phyloP scores from a whole-genome alignment of 2,329 filamentous ascomycete genomes.

The Akanthomyces uredinophilus region DNA sequence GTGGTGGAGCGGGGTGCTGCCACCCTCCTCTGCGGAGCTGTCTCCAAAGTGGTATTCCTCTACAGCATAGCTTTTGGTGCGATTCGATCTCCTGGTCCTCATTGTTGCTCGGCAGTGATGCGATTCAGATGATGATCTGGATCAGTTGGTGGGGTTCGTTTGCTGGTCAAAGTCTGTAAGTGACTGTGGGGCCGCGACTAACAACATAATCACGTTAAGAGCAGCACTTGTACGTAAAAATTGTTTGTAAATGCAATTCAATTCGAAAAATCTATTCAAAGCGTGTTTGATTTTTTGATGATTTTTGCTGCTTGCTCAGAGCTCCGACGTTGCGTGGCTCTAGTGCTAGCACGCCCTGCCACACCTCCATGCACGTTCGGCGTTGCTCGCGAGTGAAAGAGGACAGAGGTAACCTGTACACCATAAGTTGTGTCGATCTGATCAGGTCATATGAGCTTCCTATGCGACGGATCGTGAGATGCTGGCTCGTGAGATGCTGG shows the following conservation, averaged over 20 bases:
- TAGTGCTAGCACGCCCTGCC: neutral
- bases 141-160: neutral
- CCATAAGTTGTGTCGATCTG: neutral
- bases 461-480: neutral
- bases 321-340: neutral
- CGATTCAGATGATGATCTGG: neutral
- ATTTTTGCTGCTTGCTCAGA: neutral
- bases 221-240: neutral
- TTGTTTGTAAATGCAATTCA: neutral
- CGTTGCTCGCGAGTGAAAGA: neutral
- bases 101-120: slow-evolving; percentile 19
- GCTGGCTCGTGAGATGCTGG: neutral
- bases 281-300: neutral
- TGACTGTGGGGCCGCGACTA: slow-evolving; percentile 4
- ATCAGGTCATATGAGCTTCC: neutral
- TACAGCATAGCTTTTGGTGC: slow-evolving; percentile 29
- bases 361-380: neutral
- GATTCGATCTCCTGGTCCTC: slow-evolving; percentile 35
- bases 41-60: slow-evolving; percentile 33
- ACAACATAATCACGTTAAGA: neutral
- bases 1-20: slow-evolving; percentile 20
- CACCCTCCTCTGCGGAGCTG: slow-evolving; percentile 26
- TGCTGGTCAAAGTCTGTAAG: slow-evolving; percentile 2
- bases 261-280: neutral
- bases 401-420: neutral